Percentiles rank a stretch among this genome's conserved stretches.
phyloP scores from a whole-genome alignment of 73 alveolate species.

The Diophrys appendiculata region DNA sequence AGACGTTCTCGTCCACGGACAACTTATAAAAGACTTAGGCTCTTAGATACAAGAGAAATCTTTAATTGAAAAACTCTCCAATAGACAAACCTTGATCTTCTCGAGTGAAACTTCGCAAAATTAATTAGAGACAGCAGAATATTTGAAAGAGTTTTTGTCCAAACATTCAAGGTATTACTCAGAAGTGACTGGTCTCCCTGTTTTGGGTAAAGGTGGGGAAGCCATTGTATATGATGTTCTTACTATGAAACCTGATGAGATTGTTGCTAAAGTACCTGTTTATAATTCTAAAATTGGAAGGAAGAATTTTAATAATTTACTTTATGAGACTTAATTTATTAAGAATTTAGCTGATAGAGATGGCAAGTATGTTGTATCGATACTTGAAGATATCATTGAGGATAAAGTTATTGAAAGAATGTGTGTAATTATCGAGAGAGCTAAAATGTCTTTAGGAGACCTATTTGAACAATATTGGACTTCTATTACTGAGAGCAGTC shows the following conservation, averaged over 20 bases:
- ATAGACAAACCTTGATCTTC: background rate
- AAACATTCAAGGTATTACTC: constrained; percentile 12
- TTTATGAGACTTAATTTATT: constrained; percentile 26
- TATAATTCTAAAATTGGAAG: background rate
- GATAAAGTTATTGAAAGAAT: constrained; percentile 13
- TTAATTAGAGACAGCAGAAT: background rate
- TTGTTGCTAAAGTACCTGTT: constrained; percentile 29
- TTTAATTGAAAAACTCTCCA: background rate
- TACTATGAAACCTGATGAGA: constrained; percentile 2
- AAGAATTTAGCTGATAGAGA: constrained; percentile 10
- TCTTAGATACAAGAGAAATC: background rate
- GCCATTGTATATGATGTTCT: constrained; percentile 16
- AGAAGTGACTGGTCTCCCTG: background rate
- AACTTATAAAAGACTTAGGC: background rate
- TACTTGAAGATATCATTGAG: constrained; percentile 39
- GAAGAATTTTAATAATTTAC: constrained; percentile 4
- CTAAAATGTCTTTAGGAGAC: constrained; percentile 19
- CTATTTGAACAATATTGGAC: constrained; percentile 11
- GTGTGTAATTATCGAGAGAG: constrained; percentile 38
- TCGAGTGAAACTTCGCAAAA: background rate
- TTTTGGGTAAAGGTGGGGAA: constrained; percentile 33
- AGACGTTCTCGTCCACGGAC: background rate
- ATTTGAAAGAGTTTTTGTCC: constrained; percentile 7
- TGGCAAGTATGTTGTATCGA: constrained; percentile 2
- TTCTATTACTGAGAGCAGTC: background rate